Conservation (phyloP, 352 stramenopile genomes). For the Phytophthora melonis region DNA sequence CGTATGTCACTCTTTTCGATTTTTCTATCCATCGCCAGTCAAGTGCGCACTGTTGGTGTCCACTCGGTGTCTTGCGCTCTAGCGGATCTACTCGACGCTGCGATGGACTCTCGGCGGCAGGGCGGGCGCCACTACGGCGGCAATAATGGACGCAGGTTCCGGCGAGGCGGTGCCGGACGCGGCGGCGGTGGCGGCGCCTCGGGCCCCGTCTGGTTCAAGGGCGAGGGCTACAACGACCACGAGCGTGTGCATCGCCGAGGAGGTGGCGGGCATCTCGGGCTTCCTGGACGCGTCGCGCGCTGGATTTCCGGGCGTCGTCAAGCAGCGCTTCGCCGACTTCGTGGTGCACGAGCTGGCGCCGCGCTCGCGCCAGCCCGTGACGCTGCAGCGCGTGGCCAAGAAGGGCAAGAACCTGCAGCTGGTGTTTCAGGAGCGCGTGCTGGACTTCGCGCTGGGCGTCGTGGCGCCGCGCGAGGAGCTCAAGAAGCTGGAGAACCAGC, state of each 20-base stretch:
- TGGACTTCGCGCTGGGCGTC: slow-evolving; percentile 39
- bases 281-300: slow-evolving; percentile 46
- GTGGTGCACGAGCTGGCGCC: slow-evolving; percentile 78
- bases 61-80: too few species aligned
- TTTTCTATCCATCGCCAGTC: not conserved
- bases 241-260: slow-evolving; percentile 70
- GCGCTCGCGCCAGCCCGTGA: slow-evolving; percentile 37
- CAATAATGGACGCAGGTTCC: slow-evolving; percentile 23
- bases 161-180: not conserved
- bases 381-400: slow-evolving; percentile 45
- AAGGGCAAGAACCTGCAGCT: slow-evolving; percentile 46
- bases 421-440: slow-evolving; percentile 51
- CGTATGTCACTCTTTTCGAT: too few species aligned
- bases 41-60: not conserved
- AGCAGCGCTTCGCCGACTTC: slow-evolving; percentile 89
- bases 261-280: slow-evolving; percentile 66
- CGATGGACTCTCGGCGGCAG: slow-evolving; percentile 11
- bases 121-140: slow-evolving; percentile 36
- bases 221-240: slow-evolving; percentile 73
- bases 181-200: slow-evolving; percentile 1
- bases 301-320: slow-evolving; percentile 77
- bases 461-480: slow-evolving; percentile 7
- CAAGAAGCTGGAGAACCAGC: not conserved
- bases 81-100: too few species aligned
- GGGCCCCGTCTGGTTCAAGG: slow-evolving; percentile 57